Conservation (phyloP, 2,329 filamentous ascomycete species). For the Nigrograna mackinnonii region DNA sequence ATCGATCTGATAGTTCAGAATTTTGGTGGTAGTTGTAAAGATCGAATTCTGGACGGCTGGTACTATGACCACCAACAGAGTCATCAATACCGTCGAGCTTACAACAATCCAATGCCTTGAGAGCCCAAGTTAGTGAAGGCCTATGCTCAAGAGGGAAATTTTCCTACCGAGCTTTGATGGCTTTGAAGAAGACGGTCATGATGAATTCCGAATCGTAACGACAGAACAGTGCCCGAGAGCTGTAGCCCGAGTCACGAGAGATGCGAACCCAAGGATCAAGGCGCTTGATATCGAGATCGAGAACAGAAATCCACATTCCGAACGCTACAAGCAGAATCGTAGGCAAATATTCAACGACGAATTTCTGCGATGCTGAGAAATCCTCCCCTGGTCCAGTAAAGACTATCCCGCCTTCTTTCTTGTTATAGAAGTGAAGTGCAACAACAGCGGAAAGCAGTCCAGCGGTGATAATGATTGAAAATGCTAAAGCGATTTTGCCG, state of each 20-base stretch:
- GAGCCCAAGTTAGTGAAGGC: background rate
- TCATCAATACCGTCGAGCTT: background rate
- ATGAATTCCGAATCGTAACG: background rate
- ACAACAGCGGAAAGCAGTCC: background rate
- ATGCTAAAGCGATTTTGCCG: background rate
- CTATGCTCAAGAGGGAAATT: background rate
- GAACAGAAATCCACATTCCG: slow-evolving; percentile 61
- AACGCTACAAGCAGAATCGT: slow-evolving; percentile 59
- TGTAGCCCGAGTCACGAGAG: background rate
- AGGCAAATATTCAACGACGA: slow-evolving; percentile 53
- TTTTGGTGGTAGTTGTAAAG: background rate
- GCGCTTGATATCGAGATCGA: slow-evolving; percentile 62
- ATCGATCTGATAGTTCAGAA: background rate
- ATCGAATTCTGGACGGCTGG: background rate
- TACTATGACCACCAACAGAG: background rate
- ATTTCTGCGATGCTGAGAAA: slow-evolving; percentile 47
- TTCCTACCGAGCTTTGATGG: background rate
- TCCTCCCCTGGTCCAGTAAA: slow-evolving; percentile 5
- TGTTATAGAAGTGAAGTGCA: background rate
- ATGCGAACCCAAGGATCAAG: slow-evolving; percentile 55
- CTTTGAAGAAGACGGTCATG: background rate
- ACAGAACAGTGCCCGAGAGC: background rate
- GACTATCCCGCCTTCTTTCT: background rate
- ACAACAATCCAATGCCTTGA: background rate
- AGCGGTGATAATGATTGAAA: background rate